Percentiles rank a stretch among this genome's conserved stretches.
These are phyloP conservation scores for Vitis vinifera DNA, from an alignment of 164 flowering plant genomes.

Conservation along the genomic window DNA sequence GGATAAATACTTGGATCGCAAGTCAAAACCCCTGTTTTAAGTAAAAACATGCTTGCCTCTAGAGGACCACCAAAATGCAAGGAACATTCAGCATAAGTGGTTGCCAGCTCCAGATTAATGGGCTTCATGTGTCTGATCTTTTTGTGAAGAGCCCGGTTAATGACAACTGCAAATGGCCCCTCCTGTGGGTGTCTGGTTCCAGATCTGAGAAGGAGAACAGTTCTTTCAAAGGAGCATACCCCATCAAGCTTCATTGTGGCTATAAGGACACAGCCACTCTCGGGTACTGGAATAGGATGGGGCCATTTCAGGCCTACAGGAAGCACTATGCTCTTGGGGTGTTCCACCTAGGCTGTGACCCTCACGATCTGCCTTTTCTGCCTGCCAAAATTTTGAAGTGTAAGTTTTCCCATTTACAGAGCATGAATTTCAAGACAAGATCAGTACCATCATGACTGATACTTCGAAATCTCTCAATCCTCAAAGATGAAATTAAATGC, in stretches of 20 bases:
- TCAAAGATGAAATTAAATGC: neutral
- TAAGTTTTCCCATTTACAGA: neutral
- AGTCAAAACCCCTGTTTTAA: constrained; percentile 36
- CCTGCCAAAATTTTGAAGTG: constrained; percentile 33
- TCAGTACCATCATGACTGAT: neutral
- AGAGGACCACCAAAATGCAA: constrained; percentile 93
- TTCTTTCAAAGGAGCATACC: constrained; percentile 61
- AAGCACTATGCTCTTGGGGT: constrained; percentile 33
- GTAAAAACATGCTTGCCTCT: constrained; percentile 79
- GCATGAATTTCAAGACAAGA: neutral
- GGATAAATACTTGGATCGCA: too few species aligned
- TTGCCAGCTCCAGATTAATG: constrained; percentile 58
- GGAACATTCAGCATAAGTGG: constrained; percentile 79
- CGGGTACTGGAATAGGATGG: constrained; percentile 83
- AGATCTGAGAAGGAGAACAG: constrained; percentile 77
- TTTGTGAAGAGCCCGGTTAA: constrained; percentile 84
- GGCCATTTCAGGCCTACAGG: constrained; percentile 86
- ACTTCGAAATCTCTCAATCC: neutral
- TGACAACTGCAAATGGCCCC: constrained; percentile 84
- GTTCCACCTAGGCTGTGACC: constrained; percentile 28
- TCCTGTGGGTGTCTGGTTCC: constrained; percentile 77
- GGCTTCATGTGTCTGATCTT: constrained; percentile 85
- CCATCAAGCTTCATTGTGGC: constrained; percentile 96
- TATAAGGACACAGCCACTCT: constrained; percentile 85
- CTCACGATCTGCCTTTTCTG: constrained; percentile 38